Percentiles rank a stretch among this genome's conserved stretches.
Conservation (phyloP, 805 yeast species). For the Barnettozyma sp. region DNA sequence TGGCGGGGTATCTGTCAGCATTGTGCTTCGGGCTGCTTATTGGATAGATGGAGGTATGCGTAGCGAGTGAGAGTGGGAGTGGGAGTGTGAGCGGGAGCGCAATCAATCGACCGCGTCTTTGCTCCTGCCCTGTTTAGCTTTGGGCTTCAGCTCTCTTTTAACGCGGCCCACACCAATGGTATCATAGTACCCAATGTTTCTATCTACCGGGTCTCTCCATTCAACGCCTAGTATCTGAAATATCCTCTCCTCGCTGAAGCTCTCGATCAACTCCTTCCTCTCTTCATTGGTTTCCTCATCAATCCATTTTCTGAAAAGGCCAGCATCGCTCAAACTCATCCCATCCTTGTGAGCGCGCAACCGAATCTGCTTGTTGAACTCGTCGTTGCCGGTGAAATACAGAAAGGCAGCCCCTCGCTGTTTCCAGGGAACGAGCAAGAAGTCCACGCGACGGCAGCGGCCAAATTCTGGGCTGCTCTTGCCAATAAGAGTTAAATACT, state of each 20-base stretch:
- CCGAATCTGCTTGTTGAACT: constrained; percentile 43
- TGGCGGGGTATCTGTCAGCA: too few relatives aligned
- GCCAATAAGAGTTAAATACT: constrained; percentile 19
- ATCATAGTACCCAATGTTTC: constrained; percentile 22
- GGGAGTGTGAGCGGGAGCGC: too few relatives aligned
- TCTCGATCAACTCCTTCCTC: constrained; percentile 31
- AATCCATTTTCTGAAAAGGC: constrained; percentile 30
- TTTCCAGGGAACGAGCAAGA: constrained; percentile 39
- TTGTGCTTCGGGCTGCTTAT: too few relatives aligned
- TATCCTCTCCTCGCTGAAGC: constrained; percentile 37
- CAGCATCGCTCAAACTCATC: constrained; percentile 34
- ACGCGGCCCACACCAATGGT: neutral
- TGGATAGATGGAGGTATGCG: too few relatives aligned
- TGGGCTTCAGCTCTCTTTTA: too few relatives aligned
- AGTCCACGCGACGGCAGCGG: constrained; percentile 47
- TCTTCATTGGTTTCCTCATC: constrained; percentile 8
- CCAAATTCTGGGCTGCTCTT: constrained; percentile 28
- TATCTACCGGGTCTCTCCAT: constrained; percentile 25
- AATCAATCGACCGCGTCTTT: too few relatives aligned
- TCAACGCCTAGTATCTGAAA: constrained; percentile 37
- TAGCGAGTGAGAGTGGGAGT: too few relatives aligned
- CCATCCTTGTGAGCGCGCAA: constrained; percentile 36
- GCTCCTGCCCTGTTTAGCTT: too few relatives aligned
- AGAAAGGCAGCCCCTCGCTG: constrained; percentile 41
- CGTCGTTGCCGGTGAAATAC: constrained; percentile 49